Evolutionary conservation across 2,329 filamentous ascomycete species (phyloP).

Genomic region (Arthrobotrys sphaeroides): DNA sequence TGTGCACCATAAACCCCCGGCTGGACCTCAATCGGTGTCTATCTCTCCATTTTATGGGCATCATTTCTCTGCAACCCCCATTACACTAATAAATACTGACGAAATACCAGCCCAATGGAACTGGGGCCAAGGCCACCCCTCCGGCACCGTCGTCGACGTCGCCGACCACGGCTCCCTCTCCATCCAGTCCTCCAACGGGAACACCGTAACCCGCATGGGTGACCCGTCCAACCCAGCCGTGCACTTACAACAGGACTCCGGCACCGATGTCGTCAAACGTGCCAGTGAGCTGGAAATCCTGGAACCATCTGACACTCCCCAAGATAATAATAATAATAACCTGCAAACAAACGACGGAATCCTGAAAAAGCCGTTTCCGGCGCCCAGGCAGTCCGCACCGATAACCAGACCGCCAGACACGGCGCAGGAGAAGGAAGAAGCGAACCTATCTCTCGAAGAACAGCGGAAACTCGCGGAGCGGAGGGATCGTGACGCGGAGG

Average conservation of each 20-base stretch:
- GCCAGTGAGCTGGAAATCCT: constrained; percentile 66
- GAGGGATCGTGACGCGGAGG: not conserved
- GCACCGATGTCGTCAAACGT: constrained; percentile 68
- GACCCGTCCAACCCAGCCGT: constrained; percentile 71
- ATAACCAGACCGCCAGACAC: constrained; percentile 18
- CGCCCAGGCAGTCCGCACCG: constrained; percentile 22
- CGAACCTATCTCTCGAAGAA: constrained; percentile 22
- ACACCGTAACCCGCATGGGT: constrained; percentile 72
- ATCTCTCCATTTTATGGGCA: no score
- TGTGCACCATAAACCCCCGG: no score
- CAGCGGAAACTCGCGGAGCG: constrained; percentile 3
- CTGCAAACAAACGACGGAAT: not conserved
- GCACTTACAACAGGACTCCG: constrained; percentile 66
- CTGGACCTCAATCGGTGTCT: no score
- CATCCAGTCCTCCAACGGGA: constrained; percentile 70
- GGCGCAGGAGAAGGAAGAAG: constrained; percentile 19
- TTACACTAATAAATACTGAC: not conserved
- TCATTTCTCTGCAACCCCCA: not conserved
- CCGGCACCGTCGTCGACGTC: constrained; percentile 68
- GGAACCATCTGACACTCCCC: not conserved
- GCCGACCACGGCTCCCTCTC: constrained; percentile 70
- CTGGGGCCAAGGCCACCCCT: constrained; percentile 68
- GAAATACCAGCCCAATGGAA: constrained; percentile 69
- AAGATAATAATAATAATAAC: not conserved
- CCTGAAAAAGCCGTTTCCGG: constrained; percentile 4